Evolutionary conservation across 2,329 filamentous ascomycete species (phyloP).

Genomic region (Epichloe amarillans): DNA sequence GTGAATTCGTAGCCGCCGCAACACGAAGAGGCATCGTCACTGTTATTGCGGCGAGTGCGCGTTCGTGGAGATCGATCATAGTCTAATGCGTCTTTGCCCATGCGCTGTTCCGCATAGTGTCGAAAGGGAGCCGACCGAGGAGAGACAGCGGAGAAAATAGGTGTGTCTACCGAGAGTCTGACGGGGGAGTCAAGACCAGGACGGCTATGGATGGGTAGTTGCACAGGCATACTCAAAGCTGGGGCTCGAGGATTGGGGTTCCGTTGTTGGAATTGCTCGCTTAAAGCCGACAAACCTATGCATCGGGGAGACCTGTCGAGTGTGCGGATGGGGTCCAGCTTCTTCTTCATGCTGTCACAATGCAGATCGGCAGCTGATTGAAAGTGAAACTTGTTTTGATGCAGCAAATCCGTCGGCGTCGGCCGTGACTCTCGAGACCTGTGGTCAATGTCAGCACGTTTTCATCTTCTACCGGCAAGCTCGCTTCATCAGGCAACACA

Average conservation of each 20-base stretch:
- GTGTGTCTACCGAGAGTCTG: conserved; percentile 29
- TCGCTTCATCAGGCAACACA: conserved; percentile 10
- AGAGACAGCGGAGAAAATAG: conserved; percentile 34
- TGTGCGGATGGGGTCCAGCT: conserved; percentile 34
- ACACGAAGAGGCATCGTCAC: conserved; percentile 35
- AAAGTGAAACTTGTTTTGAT: conserved; percentile 37
- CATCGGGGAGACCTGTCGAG: conserved; percentile 34
- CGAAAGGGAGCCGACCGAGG: conserved; percentile 31
- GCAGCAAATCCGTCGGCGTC: conserved; percentile 26
- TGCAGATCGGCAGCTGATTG: conserved; percentile 32
- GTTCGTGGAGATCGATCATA: conserved; percentile 33
- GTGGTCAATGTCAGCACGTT: conserved; percentile 4
- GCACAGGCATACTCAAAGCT: conserved; percentile 30
- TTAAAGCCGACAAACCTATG: conserved; percentile 28
- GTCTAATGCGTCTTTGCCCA: conserved; percentile 30
- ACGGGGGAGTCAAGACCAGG: conserved; percentile 17
- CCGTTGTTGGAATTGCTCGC: conserved; percentile 23
- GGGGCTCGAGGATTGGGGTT: conserved; percentile 27
- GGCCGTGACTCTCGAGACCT: conserved; percentile 30
- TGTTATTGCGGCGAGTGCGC: conserved; percentile 35
- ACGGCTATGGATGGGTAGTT: conserved; percentile 27
- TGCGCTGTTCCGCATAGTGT: conserved; percentile 28
- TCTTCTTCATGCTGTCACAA: conserved; percentile 39
- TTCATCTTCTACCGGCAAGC: neutral
- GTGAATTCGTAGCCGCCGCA: conserved; percentile 30